phyloP scores from a whole-genome alignment of 805 yeast species.

The Candida sonorensis region DNA sequence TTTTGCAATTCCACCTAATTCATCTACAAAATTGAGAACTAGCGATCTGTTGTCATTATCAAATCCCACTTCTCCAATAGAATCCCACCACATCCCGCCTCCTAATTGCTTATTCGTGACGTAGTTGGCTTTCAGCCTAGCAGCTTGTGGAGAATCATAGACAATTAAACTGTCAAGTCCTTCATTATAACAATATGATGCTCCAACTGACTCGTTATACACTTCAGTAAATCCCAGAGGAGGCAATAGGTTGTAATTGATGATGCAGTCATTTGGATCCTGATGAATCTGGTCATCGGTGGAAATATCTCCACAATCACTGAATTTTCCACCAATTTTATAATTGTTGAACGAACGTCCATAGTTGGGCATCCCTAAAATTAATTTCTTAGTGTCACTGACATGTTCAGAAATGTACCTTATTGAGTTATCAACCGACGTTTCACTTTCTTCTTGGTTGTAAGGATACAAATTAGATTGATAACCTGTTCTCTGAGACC shows the following conservation, averaged over 20 bases:
- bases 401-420: constrained; percentile 22
- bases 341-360: constrained; percentile 39
- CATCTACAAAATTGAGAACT: constrained; percentile 38
- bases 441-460: no score
- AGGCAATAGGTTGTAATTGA: constrained; percentile 18
- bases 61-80: constrained; percentile 58
- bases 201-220: constrained; percentile 46
- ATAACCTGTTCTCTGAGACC: constrained; percentile 57
- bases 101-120: constrained; percentile 44
- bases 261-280: constrained; percentile 14
- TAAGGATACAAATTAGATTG: constrained; percentile 59
- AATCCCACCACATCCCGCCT: constrained; percentile 97
- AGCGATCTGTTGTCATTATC: constrained; percentile 31
- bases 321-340: constrained; percentile 8
- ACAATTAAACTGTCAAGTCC: constrained; percentile 36
- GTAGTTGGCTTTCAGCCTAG: constrained; percentile 52
- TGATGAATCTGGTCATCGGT: no score
- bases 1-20: constrained; percentile 26
- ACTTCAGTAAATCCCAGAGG: constrained; percentile 31
- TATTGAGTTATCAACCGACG: constrained; percentile 42
- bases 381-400: constrained; percentile 34
- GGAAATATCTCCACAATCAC: constrained; percentile 18
- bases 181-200: constrained; percentile 46
- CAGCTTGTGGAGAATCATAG: constrained; percentile 60
- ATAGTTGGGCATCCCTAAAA: constrained; percentile 84